phyloP scores from a whole-genome alignment of 2,329 filamentous ascomycete genomes.

The Cytospora piceae region DNA sequence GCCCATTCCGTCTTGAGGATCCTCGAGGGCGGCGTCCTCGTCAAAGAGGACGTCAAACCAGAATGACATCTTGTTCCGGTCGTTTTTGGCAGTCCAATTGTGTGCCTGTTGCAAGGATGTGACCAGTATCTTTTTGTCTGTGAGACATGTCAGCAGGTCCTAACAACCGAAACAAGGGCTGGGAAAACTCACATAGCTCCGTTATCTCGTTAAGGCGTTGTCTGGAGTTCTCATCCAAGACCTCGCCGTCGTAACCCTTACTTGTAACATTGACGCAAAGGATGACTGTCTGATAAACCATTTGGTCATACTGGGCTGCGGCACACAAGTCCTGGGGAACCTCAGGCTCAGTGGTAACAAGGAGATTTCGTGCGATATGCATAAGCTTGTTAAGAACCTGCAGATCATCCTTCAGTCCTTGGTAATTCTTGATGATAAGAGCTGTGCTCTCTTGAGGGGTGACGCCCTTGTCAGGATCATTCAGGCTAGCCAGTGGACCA shows the following conservation, averaged over 20 bases:
- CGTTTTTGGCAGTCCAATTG: slow-evolving; percentile 71
- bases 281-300: slow-evolving; percentile 67
- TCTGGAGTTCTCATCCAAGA: slow-evolving; percentile 61
- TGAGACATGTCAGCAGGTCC: slow-evolving; percentile 31
- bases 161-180: background rate
- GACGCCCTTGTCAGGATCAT: slow-evolving; percentile 58
- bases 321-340: slow-evolving; percentile 69
- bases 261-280: slow-evolving; percentile 69
- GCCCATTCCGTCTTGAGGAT: slow-evolving; percentile 55
- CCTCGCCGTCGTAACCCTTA: slow-evolving; percentile 68
- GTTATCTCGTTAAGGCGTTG: slow-evolving; percentile 65
- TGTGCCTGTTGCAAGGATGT: slow-evolving; percentile 69
- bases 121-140: slow-evolving; percentile 69
- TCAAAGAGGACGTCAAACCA: slow-evolving; percentile 70
- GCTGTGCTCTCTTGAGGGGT: slow-evolving; percentile 66
- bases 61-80: slow-evolving; percentile 71
- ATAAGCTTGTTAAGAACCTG: slow-evolving; percentile 68
- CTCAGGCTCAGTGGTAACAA: slow-evolving; percentile 67
- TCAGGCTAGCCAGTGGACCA: slow-evolving; percentile 56
- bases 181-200: slow-evolving; percentile 58
- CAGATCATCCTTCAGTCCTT: slow-evolving; percentile 63
- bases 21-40: slow-evolving; percentile 51
- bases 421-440: slow-evolving; percentile 66
- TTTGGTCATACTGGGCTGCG: slow-evolving; percentile 66
- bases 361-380: slow-evolving; percentile 67